Percentiles rank a stretch among this genome's conserved stretches.
phyloP scores from a whole-genome alignment of 306 rosid species.

The Begonia peltatifolia region DNA sequence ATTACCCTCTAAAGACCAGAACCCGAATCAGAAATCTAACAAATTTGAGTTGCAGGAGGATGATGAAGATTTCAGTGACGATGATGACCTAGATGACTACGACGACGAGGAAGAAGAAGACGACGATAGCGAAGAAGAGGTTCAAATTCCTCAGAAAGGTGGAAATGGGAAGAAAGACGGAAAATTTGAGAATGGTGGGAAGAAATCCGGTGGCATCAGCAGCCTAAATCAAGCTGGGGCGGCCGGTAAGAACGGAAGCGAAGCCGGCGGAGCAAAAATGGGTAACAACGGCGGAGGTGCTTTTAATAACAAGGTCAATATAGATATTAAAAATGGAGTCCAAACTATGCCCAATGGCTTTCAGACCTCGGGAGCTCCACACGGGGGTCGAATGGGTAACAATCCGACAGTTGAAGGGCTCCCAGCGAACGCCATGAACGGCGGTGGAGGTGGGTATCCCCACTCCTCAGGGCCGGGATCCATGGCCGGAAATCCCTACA shows the following conservation, averaged over 20 bases:
- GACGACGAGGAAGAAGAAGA: slow-evolving; percentile 20
- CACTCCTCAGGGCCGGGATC: slow-evolving; percentile 37
- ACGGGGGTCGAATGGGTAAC: slow-evolving; percentile 30
- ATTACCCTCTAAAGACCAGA: slow-evolving; percentile 19
- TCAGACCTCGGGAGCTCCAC: slow-evolving; percentile 30
- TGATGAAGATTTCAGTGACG: slow-evolving; percentile 18
- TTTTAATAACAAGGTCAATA: slow-evolving; percentile 2
- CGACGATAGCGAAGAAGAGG: slow-evolving; percentile 21
- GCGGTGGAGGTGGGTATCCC: slow-evolving; percentile 18
- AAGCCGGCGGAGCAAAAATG: slow-evolving; percentile 15
- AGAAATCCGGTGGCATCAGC: slow-evolving; percentile 26
- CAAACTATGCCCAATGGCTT: slow-evolving; percentile 23
- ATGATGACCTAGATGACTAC: slow-evolving; percentile 36
- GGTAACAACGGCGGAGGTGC: slow-evolving; percentile 18
- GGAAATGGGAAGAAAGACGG: slow-evolving; percentile 19
- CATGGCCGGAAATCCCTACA: slow-evolving; percentile 48
- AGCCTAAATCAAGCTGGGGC: neutral
- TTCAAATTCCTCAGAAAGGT: slow-evolving; percentile 35
- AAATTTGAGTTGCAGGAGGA: slow-evolving; percentile 45
- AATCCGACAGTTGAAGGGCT: slow-evolving; percentile 62
- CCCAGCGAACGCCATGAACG: slow-evolving; percentile 34
- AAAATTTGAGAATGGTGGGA: slow-evolving; percentile 30
- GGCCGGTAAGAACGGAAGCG: slow-evolving; percentile 10
- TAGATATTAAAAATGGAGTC: slow-evolving; percentile 18
- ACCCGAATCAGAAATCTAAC: slow-evolving; percentile 35